Percentiles rank a stretch among this genome's conserved stretches.
Conservation (phyloP, 2,329 filamentous ascomycete genomes). For the Ophiostoma populinum region DNA sequence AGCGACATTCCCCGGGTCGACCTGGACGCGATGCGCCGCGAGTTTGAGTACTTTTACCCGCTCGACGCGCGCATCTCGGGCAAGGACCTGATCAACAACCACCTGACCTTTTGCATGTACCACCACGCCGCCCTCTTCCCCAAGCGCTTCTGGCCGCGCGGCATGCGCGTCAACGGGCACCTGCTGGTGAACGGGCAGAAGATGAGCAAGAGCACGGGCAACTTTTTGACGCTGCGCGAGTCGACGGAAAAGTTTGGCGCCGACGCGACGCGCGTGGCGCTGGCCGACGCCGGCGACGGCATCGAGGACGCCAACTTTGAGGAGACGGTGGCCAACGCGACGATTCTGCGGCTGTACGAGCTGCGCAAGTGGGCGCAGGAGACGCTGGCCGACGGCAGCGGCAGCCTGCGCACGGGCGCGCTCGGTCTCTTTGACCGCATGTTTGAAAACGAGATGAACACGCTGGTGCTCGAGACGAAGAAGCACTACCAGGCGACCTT, state of each 20-base stretch:
- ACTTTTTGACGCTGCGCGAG: slow-evolving; percentile 84
- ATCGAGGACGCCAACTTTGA: slow-evolving; percentile 96
- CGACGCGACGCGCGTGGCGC: slow-evolving; percentile 71
- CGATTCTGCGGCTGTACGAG: slow-evolving; percentile 67
- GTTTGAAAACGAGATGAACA: slow-evolving; percentile 87
- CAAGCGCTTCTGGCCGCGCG: slow-evolving; percentile 72
- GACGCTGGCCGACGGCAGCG: slow-evolving; percentile 45
- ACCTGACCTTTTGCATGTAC: slow-evolving; percentile 92
- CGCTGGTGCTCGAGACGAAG: slow-evolving; percentile 59
- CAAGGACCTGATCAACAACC: slow-evolving; percentile 86
- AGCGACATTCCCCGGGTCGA: slow-evolving; percentile 48
- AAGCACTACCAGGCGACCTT: slow-evolving; percentile 64
- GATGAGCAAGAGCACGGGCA: slow-evolving; percentile 96
- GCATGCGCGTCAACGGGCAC: slow-evolving; percentile 81
- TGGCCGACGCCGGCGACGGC: slow-evolving; percentile 87
- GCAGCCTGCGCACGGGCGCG: slow-evolving; percentile 51
- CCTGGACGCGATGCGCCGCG: slow-evolving; percentile 66
- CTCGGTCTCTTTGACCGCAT: slow-evolving; percentile 67
- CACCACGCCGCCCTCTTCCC: slow-evolving; percentile 82
- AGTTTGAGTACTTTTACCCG: slow-evolving; percentile 96
- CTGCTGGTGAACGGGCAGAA: slow-evolving; percentile 91
- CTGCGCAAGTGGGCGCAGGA: slow-evolving; percentile 85
- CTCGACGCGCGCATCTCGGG: slow-evolving; percentile 75
- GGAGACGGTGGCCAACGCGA: slow-evolving; percentile 82
- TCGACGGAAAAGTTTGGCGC: slow-evolving; percentile 85